Conservation (phyloP, 495 filamentous ascomycete genomes). For the Tuber aestivum region DNA sequence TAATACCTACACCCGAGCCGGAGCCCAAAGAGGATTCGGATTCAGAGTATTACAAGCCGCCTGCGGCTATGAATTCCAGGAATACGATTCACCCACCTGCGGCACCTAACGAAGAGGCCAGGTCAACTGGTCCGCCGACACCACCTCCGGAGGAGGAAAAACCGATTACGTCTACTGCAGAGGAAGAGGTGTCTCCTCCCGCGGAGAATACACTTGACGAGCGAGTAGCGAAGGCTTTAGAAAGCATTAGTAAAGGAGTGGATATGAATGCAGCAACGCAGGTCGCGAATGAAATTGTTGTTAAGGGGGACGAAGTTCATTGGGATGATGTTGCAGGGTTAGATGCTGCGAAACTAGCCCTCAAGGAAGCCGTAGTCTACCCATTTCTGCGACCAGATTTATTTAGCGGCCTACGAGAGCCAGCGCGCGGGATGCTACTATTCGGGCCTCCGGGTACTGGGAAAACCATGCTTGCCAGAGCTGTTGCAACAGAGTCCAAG, state of each 20-base stretch:
- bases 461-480: constrained; percentile 95
- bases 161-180: background rate
- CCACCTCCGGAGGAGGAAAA: background rate
- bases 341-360: constrained; percentile 79
- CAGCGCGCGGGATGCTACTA: constrained; percentile 88
- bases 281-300: constrained; percentile 93
- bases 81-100: background rate
- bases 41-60: background rate
- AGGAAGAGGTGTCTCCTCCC: background rate
- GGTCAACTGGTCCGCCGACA: background rate
- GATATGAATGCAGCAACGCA: constrained; percentile 78
- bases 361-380: constrained; percentile 96
- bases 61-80: background rate
- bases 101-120: background rate
- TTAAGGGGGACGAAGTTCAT: constrained; percentile 87
- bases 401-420: constrained; percentile 91
- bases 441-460: constrained; percentile 96
- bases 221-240: constrained; percentile 58
- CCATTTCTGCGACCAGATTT: constrained; percentile 93
- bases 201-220: constrained; percentile 24
- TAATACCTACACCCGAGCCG: background rate
- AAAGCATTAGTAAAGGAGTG: constrained; percentile 70
- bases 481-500: constrained; percentile 88
- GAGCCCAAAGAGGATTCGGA: background rate
- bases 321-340: constrained; percentile 94